These are phyloP conservation scores for Pleomassaria siparia DNA, from an alignment of 2,329 filamentous ascomycete species.

Conservation along the genomic window DNA sequence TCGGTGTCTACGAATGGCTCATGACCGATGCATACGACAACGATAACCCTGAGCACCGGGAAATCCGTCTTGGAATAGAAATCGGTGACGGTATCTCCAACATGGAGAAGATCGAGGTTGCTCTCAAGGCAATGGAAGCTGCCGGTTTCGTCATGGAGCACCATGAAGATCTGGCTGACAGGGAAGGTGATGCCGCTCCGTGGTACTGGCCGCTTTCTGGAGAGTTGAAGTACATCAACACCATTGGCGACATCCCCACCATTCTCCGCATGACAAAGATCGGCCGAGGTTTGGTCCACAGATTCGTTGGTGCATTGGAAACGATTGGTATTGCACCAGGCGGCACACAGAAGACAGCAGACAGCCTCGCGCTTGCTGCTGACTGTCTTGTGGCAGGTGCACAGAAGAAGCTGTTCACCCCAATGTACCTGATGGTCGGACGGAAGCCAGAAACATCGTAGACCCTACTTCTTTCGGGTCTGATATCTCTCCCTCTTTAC, in stretches of 20 bases:
- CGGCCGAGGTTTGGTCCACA: constrained; percentile 74
- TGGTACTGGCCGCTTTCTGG: constrained; percentile 96
- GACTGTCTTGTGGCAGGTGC: constrained; percentile 87
- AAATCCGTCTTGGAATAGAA: constrained; percentile 92
- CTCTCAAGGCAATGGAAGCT: constrained; percentile 76
- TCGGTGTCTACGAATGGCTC: constrained; percentile 98
- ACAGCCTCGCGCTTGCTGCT: constrained; percentile 78
- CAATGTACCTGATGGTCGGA: constrained; percentile 96
- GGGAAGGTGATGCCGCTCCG: constrained; percentile 71
- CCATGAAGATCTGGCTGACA: constrained; percentile 82
- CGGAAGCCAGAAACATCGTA: constrained; percentile 68
- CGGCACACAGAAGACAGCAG: constrained; percentile 92
- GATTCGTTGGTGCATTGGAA: constrained; percentile 76
- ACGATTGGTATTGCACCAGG: constrained; percentile 71
- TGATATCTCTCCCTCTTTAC: constrained; percentile 21
- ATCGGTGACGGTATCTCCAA: constrained; percentile 95
- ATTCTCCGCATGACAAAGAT: constrained; percentile 87
- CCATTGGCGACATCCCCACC: constrained; percentile 76
- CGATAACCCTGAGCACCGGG: constrained; percentile 78
- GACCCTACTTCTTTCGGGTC: constrained; percentile 11
- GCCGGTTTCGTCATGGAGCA: constrained; percentile 83
- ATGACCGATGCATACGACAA: constrained; percentile 98
- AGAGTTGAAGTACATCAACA: constrained; percentile 79
- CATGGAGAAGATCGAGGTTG: constrained; percentile 88
- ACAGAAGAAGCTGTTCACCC: constrained; percentile 89